Base-by-base conservation (phyloP, 106 monocot species). In the Chionographis japonica region DNA sequence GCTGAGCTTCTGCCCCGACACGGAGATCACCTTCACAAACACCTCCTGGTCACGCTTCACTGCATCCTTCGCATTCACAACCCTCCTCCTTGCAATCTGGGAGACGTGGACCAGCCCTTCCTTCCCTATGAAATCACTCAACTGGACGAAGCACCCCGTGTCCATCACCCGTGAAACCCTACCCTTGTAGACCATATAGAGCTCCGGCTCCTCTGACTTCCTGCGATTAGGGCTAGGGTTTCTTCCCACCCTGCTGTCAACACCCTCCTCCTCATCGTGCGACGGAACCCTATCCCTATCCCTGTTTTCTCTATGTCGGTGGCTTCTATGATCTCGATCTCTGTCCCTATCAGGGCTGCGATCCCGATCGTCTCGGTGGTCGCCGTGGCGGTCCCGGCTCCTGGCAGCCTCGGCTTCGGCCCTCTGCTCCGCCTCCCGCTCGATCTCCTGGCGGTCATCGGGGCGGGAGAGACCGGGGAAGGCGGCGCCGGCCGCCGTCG, bases 101-200 rank as follows among this genome's bases (percentile, higher is more conserved):
- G 95, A 91, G 7, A 95, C 63, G 42, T 95, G 95, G 39, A 95
- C 95, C 46, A 95, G 70, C 1, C 95, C 95, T 52, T 95, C 95
- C 58, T 81, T 85, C 6, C 85, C 87, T 15, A 60, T 77, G 60
- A 85, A 58, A 67, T 86, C 88, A 54, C 10, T 77, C 27, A 95
- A 62, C 72, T 91, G 88, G 12, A 95, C 91, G 52, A 95, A 95
- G 79, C 95, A 95, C 2, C 95, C 91, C 1, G 86, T 73, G 42
- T 95, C 95, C 95, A 86, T 95, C 8, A 95, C 81, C 19, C 86
- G 74, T 11, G 88, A 81, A 4, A 95, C 84, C 73, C 86, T 83
- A 15, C 91, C 95, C 27, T 75, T 58, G 50, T 95, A 95, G 37
- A 91, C 88, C 61, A 63, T 37, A 59, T 90, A 95, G 17, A 95